Evolutionary conservation across 139 green algal species (phyloP).

Genomic region (Prasinococcaceae sp.): DNA sequence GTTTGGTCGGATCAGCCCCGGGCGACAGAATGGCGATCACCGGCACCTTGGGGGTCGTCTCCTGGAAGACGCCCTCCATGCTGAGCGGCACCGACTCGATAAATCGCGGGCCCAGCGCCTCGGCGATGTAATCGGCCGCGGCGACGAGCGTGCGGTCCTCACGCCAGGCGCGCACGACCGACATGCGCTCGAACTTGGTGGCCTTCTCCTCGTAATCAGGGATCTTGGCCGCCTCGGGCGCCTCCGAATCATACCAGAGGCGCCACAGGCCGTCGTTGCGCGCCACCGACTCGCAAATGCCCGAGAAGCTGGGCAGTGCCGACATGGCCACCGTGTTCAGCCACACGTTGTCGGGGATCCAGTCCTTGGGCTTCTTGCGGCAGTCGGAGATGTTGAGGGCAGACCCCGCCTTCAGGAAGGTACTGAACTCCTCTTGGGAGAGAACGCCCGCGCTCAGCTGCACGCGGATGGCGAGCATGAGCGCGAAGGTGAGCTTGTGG

Average conservation of each 20-base stretch:
- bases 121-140: constrained; percentile 63
- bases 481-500: constrained; percentile 87
- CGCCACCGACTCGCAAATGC: constrained; percentile 65
- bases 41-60: constrained; percentile 48
- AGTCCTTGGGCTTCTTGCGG: constrained; percentile 80
- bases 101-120: constrained; percentile 69
- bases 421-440: constrained; percentile 45
- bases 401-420: constrained; percentile 76
- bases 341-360: constrained; percentile 79
- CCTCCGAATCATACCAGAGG: constrained; percentile 79
- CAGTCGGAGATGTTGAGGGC: constrained; percentile 63
- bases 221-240: constrained; percentile 73
- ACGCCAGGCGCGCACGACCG: constrained; percentile 73
- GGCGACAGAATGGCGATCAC: constrained; percentile 86
- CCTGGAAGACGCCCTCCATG: constrained; percentile 61
- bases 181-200: constrained; percentile 80
- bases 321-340: constrained; percentile 64
- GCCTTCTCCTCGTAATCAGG: constrained; percentile 67
- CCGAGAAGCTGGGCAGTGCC: constrained; percentile 28
- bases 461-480: constrained; percentile 82
- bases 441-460: constrained; percentile 41
- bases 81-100: constrained; percentile 69
- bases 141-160: constrained; percentile 80
- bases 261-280: constrained; percentile 71
- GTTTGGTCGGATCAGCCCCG: constrained; percentile 77